phyloP scores from a whole-genome alignment of 805 yeast genomes.

The Yarrowia porcina region DNA sequence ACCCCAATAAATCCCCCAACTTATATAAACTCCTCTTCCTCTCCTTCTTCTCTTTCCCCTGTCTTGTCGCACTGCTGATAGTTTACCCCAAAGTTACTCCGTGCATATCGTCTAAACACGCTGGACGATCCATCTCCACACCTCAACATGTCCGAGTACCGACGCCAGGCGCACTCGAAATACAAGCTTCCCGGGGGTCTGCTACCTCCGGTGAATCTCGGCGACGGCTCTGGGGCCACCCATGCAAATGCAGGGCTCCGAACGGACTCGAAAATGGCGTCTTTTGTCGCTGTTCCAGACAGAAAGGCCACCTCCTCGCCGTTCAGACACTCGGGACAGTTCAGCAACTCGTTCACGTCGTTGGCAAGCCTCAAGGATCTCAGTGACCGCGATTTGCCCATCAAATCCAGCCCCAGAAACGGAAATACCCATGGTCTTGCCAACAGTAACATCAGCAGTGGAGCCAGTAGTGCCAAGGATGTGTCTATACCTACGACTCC shows the following conservation, averaged over 20 bases:
- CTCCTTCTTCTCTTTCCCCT: no score
- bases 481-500: neutral
- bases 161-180: constrained; percentile 14
- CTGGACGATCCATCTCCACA: neutral
- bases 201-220: constrained; percentile 16
- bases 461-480: neutral
- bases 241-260: constrained; percentile 1
- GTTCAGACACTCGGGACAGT: neutral
- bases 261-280: constrained; percentile 4
- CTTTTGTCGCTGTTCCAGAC: constrained; percentile 18
- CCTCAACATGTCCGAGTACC: constrained; percentile 18
- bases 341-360: constrained; percentile 23
- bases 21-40: no score
- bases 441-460: neutral
- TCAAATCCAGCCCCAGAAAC: neutral
- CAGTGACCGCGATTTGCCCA: neutral
- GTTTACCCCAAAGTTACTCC: no score
- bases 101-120: constrained; percentile 13
- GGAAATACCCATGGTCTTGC: neutral
- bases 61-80: no score
- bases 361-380: constrained; percentile 12
- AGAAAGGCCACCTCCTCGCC: constrained; percentile 16
- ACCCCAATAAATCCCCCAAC: no score
- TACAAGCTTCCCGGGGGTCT: constrained; percentile 18
- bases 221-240: neutral